Evolutionary conservation across 2,329 filamentous ascomycete genomes (phyloP).

Genomic region (Pseudogymnoascus sp.): DNA sequence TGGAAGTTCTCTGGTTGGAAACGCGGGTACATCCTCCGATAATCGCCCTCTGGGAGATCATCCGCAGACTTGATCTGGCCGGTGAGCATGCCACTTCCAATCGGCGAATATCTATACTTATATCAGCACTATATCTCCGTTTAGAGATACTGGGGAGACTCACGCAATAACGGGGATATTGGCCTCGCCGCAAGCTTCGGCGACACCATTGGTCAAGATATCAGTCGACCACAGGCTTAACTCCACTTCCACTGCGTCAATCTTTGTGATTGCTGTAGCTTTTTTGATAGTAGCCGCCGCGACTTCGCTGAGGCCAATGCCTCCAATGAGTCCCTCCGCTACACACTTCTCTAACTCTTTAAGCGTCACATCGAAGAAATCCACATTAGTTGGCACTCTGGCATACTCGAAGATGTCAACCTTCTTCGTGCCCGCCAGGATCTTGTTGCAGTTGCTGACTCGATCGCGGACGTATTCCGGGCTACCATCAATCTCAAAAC

Average conservation of each 20-base stretch:
- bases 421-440: slow-evolving; percentile 35
- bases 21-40: slow-evolving; percentile 50
- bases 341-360: slow-evolving; percentile 18
- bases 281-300: slow-evolving; percentile 34
- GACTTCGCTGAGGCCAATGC: slow-evolving; percentile 36
- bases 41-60: slow-evolving; percentile 48
- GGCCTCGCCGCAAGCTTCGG: slow-evolving; percentile 48
- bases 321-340: slow-evolving; percentile 36
- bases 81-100: slow-evolving; percentile 53
- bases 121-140: slow-evolving; percentile 11
- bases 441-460: slow-evolving; percentile 44
- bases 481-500: slow-evolving; percentile 38
- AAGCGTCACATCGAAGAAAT: slow-evolving; percentile 16
- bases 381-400: slow-evolving; percentile 18
- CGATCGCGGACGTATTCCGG: slow-evolving; percentile 44
- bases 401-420: slow-evolving; percentile 40
- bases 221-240: slow-evolving; percentile 33
- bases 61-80: slow-evolving; percentile 41
- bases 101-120: slow-evolving; percentile 50
- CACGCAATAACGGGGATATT: slow-evolving; percentile 58
- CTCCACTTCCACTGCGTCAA: slow-evolving; percentile 41
- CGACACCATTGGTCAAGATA: slow-evolving; percentile 32
- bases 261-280: slow-evolving; percentile 31
- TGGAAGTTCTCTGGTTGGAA: slow-evolving; percentile 56
- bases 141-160: slow-evolving; percentile 11